Base-by-base conservation (phyloP, 441 rosid genomes). In the Lagerstroemia fauriei region DNA sequence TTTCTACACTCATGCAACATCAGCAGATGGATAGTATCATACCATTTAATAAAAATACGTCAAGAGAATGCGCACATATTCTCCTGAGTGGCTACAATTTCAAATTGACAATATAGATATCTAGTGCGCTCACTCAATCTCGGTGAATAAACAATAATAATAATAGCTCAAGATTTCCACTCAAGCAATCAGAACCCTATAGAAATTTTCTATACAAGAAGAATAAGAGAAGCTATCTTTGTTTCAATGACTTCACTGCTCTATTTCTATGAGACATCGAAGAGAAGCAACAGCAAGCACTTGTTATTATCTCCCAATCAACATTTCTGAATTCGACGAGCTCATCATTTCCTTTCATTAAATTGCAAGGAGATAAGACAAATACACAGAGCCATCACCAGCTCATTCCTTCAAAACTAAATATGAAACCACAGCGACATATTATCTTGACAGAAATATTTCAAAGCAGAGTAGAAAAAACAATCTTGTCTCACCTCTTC, bases 401-500 rank as follows among this genome's bases (percentile, higher is more conserved):
- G 25, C 27, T 63, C 7, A 63, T 63, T 63, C n/a, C 27, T 25
- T 44, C 7, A 31, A 32, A 31, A 32, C 7, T 27, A 32, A 17
- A 27, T 69, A 22, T 8, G 11, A 34, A 32, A 18, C 22, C 34
- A 32, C 18, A 20, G 3, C 11, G n/a, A 34, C 17, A 69, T 31
- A 14, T 69, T 34, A 69, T 34, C 20, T 18, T 31, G 34, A 34
- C 38, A 25, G 70, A 41, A 20, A 41, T 24, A 24, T 41, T 11
- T 41, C 51, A 44, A 27, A 34, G 22, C 11, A 32, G 3, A 34
- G 24, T 41, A 73, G 27, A 20, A 73, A 9, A 41, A 17, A 61
- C 68, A 24, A 61, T 7, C 82, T 76, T 75, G 31, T 50, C 83
- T 80, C 84, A 92, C 99, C 91, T 95, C 99, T 89, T 96, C 98